These are phyloP conservation scores for Neofusicoccum umdonicola DNA, from an alignment of 2,329 filamentous ascomycete species.

Conservation along the genomic window DNA sequence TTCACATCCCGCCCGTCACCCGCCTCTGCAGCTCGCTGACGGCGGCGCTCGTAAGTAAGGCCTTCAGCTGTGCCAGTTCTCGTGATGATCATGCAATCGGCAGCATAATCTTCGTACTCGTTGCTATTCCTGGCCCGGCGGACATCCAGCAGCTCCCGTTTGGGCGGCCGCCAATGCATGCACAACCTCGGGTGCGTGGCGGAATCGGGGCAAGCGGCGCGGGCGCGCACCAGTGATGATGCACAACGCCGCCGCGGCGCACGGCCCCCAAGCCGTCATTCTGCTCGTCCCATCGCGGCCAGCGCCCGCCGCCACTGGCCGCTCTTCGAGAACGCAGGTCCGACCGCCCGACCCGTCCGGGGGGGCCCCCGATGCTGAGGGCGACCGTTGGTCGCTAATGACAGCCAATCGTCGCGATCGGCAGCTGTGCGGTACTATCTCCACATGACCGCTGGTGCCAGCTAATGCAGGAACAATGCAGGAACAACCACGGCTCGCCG, in stretches of 20 bases:
- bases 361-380: slow-evolving; percentile 4
- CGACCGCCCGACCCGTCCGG: slow-evolving; percentile 12
- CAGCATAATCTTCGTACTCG: slow-evolving; percentile 15
- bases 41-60: slow-evolving; percentile 12
- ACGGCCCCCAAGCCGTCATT: slow-evolving; percentile 25
- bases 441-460: slow-evolving; percentile 7
- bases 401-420: slow-evolving; percentile 17
- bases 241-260: slow-evolving; percentile 18
- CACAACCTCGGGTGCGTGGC: slow-evolving; percentile 16
- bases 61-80: slow-evolving; percentile 15
- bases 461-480: slow-evolving; percentile 43
- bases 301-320: slow-evolving; percentile 1
- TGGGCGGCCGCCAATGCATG: slow-evolving; percentile 9
- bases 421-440: slow-evolving; percentile 1
- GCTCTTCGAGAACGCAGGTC: slow-evolving; percentile 15
- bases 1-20: background rate
- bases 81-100: slow-evolving; percentile 18
- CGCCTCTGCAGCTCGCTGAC: background rate
- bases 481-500: slow-evolving; percentile 28
- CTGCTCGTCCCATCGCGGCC: slow-evolving; percentile 17
- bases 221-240: slow-evolving; percentile 7
- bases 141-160: background rate
- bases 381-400: slow-evolving; percentile 7
- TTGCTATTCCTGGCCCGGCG: slow-evolving; percentile 12
- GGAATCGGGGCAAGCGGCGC: slow-evolving; percentile 3